phyloP scores from a whole-genome alignment of 2,329 filamentous ascomycete species.

The Trichophyton equinum region DNA sequence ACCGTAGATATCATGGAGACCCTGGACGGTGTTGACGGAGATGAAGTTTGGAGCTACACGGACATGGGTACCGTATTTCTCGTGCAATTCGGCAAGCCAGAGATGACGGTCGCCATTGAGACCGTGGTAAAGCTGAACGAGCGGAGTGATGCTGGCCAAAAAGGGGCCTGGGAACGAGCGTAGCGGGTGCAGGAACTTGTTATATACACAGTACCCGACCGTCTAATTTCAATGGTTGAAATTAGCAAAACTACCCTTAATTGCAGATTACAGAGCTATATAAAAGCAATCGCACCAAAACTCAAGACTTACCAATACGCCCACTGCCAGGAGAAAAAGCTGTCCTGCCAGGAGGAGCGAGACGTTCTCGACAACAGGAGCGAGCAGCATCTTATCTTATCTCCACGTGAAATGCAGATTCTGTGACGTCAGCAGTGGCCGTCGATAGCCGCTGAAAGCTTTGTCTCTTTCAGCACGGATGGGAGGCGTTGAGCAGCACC shows the following conservation, averaged over 20 bases:
- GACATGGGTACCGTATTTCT: slow-evolving; percentile 40
- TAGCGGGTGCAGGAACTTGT: slow-evolving; percentile 14
- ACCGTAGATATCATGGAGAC: slow-evolving; percentile 47
- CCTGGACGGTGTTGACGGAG: slow-evolving; percentile 61
- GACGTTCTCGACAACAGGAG: slow-evolving; percentile 8
- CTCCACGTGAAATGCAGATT: slow-evolving; percentile 1
- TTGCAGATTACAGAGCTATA: not conserved
- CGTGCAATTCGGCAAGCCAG: slow-evolving; percentile 10
- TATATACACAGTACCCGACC: slow-evolving; percentile 10
- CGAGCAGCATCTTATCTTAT: slow-evolving; percentile 9
- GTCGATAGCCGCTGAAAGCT: slow-evolving; percentile 5
- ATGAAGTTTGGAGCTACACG: slow-evolving; percentile 68
- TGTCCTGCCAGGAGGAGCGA: slow-evolving; percentile 7
- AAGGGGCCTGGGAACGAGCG: slow-evolving; percentile 11
- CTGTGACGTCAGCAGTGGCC: slow-evolving; percentile 10
- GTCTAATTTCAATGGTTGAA: not conserved
- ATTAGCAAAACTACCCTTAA: not conserved
- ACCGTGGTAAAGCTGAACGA: slow-evolving; percentile 9
- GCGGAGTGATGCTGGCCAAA: slow-evolving; percentile 12
- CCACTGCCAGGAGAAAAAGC: slow-evolving; percentile 3
- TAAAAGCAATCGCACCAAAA: no score
- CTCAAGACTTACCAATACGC: slow-evolving; percentile 7
- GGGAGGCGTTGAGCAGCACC: not conserved
- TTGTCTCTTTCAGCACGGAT: not conserved
- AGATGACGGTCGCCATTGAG: slow-evolving; percentile 14